Evolutionary conservation across 169 alveolate genomes (phyloP), one percentile per base, ranked within the genome.

Genomic region (Eimeria necatrix): DNA sequence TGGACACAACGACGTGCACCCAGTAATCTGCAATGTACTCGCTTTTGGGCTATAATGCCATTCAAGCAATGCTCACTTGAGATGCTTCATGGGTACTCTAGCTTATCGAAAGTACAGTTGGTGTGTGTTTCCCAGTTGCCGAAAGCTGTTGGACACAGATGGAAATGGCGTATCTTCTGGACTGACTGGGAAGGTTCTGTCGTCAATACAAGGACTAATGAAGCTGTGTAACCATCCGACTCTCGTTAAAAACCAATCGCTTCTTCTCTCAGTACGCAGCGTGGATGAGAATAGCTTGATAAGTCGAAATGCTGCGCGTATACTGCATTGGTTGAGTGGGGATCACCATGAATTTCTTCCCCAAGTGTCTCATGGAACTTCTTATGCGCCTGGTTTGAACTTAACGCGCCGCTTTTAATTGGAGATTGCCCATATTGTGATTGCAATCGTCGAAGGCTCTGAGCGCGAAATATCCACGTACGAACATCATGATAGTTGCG

Each of bases 151-250:
- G 3, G 74, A 91, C 68, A 86, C 97, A 12, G 97, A 96, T 26
- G 93, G 94, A 8, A 32, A 68, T 56, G 96, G 94, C 16, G 97
- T 96, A 22, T 56, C 78, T 56, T 41, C 90, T 61, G 94, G 64
- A 10, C 83, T 96, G 16, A 94, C 97, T 9, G 97, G 97, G 53
- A 97, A 96, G 91, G 97, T 96, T 46, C 95, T 97, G 64, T 94
- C 98, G 18, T 96, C 97, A 41, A 97, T 97, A 78, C 98, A 97
- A 76, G 95, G 98, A 24, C 96, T 97, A 14, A 97, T 97, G 98
- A 97, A 97, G 96, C 96, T 97, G n/a, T 97, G 98, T 86, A 97
- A 97, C 90, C 98, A 97, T 94, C 98, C 98, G n/a, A 94, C 95
- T 32, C 96, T 97, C 48, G 88, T 96, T 51, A 94, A 92, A 73